Evolutionary conservation across 169 alveolate genomes (phyloP).

Genomic region (Eimeria maxima): DNA sequence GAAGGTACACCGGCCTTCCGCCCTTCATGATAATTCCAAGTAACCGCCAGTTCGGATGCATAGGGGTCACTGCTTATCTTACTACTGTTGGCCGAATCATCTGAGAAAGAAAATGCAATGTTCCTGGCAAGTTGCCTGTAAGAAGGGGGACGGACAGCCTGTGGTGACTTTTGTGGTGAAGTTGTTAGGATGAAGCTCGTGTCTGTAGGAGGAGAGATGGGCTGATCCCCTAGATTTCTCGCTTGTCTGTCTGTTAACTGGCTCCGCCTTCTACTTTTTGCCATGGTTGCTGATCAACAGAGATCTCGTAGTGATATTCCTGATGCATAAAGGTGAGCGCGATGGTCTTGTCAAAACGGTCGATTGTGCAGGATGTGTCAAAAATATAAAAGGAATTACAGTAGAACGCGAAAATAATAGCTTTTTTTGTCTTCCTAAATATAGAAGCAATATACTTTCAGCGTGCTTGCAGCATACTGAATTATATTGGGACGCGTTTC

Average conservation of each 20-base stretch:
- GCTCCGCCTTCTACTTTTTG: neutral
- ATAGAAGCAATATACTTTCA: neutral
- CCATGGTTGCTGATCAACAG: constrained; percentile 3
- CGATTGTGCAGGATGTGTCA: neutral
- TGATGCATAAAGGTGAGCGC: neutral
- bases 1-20: neutral
- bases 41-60: constrained; percentile 14
- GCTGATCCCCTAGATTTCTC: constrained; percentile 60
- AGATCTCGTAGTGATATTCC: neutral
- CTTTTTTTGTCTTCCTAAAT: neutral
- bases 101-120: constrained; percentile 5
- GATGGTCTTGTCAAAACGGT: neutral
- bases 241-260: neutral
- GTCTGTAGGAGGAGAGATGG: constrained; percentile 48
- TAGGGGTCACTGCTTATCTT: constrained; percentile 56
- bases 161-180: neutral
- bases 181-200: neutral
- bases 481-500: neutral
- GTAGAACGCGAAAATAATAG: neutral
- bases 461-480: neutral
- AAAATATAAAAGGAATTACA: neutral
- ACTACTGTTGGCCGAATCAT: neutral
- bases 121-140: neutral
- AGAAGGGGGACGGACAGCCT: neutral
- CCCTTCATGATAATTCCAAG: constrained; percentile 58